Evolutionary conservation across 2,329 filamentous ascomycete species (phyloP).

Genomic region (Colletotrichum shisoi): DNA sequence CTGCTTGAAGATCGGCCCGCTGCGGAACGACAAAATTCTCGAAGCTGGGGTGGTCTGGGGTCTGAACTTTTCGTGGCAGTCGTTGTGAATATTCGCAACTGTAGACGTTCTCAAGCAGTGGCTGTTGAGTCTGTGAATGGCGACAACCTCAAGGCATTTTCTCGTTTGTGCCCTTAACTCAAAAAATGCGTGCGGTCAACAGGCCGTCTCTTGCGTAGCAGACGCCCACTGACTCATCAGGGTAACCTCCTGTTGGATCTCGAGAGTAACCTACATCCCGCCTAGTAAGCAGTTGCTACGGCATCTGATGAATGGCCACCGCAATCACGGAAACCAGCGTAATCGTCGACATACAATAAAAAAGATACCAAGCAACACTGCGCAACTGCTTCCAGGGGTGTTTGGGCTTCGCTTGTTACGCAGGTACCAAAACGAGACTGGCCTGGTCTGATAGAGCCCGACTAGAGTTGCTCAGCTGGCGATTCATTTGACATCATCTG

Average conservation of each 20-base stretch:
- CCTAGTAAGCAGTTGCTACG: neutral
- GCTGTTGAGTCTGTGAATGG: conserved; percentile 22
- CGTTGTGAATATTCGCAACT: neutral
- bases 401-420: neutral
- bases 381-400: neutral
- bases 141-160: conserved; percentile 15
- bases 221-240: neutral
- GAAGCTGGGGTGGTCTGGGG: conserved; percentile 1
- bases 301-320: neutral
- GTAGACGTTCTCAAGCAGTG: conserved; percentile 23
- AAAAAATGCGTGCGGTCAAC: conserved; percentile 15
- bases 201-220: neutral
- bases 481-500: conserved; percentile 7
- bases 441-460: neutral
- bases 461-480: neutral
- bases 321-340: neutral
- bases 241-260: neutral
- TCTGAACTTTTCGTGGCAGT: conserved; percentile 12
- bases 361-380: neutral
- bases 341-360: neutral
- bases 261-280: neutral
- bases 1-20: conserved; percentile 20
- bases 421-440: conserved; percentile 11
- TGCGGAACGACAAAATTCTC: conserved; percentile 1
- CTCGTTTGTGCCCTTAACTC: neutral